Evolutionary conservation across 345 rosid genomes (phyloP).

Genomic region (Arabis hirsuta): DNA sequence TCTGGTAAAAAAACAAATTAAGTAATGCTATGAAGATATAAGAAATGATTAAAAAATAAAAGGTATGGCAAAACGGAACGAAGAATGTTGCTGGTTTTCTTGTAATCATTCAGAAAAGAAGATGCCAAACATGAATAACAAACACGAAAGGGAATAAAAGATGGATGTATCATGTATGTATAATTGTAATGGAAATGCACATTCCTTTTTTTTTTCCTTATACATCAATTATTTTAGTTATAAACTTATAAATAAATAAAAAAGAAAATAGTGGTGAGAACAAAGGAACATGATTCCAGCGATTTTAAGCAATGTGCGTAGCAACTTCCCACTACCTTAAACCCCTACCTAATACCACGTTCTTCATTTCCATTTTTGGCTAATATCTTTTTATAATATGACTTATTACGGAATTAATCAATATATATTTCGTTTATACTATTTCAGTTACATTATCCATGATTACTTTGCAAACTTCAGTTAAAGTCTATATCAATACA

Average conservation of each 20-base stretch:
- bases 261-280: not conserved
- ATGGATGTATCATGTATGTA: conserved; percentile 7
- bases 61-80: conserved; percentile 7
- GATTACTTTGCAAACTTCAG: not conserved
- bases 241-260: not conserved
- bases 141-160: conserved; percentile 13
- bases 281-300: conserved; percentile 42
- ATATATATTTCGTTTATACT: not conserved
- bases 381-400: not conserved
- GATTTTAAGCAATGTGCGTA: conserved; percentile 30
- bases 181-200: conserved; percentile 41
- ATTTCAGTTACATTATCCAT: not conserved
- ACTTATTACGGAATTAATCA: not conserved
- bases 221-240: conserved; percentile 8
- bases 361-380: conserved; percentile 9
- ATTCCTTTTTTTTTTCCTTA: not conserved
- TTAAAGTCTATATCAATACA: not conserved
- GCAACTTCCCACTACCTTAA: conserved; percentile 40
- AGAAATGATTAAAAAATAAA: not conserved
- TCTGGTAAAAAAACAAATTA: not conserved
- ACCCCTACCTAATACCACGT: conserved; percentile 37
- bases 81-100: conserved; percentile 21
- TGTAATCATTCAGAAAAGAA: conserved; percentile 24
- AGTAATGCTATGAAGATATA: not conserved
- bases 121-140: conserved; percentile 14